Conservation (phyloP, 805 yeast genomes). For the Candida oleophila region DNA sequence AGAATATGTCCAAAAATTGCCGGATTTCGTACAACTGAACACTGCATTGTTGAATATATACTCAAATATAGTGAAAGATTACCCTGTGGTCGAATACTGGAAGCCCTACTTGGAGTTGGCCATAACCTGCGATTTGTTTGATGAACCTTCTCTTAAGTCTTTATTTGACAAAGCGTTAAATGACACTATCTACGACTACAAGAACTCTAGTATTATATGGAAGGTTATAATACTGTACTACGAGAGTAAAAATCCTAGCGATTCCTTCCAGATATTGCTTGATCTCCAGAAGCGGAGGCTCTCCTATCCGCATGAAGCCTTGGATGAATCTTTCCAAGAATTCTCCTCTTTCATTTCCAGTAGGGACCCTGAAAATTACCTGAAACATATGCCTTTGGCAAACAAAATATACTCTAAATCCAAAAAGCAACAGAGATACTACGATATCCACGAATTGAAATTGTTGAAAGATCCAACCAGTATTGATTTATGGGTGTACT, state of each 20-base stretch:
- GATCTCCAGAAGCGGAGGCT: slow-evolving; percentile 31
- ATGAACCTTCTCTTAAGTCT: slow-evolving; percentile 1
- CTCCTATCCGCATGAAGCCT: slow-evolving; percentile 36
- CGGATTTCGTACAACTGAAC: slow-evolving; percentile 8
- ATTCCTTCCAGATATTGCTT: slow-evolving; percentile 17
- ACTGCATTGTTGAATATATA: slow-evolving; percentile 14
- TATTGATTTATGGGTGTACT: slow-evolving; percentile 28
- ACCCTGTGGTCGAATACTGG: slow-evolving; percentile 23
- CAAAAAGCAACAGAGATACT: slow-evolving; percentile 21
- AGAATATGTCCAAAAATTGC: slow-evolving; percentile 15
- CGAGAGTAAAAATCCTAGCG: slow-evolving; percentile 6
- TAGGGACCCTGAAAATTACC: slow-evolving; percentile 27
- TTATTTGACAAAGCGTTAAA: slow-evolving; percentile 19
- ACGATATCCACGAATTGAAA: slow-evolving; percentile 36
- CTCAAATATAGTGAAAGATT: slow-evolving; percentile 14
- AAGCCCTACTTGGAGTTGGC: slow-evolving; percentile 16
- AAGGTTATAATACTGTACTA: slow-evolving; percentile 12
- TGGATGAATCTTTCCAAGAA: slow-evolving; percentile 39
- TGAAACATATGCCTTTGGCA: slow-evolving; percentile 34
- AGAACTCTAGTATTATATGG: slow-evolving; percentile 21
- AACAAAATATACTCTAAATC: slow-evolving; percentile 30
- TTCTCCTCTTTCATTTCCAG: slow-evolving; percentile 42
- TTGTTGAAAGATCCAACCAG: slow-evolving; percentile 16
- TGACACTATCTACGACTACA: slow-evolving; percentile 25
- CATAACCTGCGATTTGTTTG: not conserved